phyloP scores from a whole-genome alignment of 2,329 filamentous ascomycete species.

The Fusarium sp. region DNA sequence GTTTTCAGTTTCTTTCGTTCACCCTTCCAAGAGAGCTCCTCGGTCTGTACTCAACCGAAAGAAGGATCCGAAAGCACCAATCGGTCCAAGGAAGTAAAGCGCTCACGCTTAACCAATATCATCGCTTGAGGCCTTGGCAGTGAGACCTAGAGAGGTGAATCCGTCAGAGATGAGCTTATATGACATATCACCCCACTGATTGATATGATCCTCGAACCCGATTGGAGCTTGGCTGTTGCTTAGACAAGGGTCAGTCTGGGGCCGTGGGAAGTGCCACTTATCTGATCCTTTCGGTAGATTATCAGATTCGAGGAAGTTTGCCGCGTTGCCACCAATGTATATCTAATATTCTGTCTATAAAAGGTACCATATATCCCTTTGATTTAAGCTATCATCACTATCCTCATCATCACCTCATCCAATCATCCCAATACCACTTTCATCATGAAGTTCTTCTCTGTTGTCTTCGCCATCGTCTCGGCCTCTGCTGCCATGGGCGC shows the following conservation, averaged over 20 bases:
- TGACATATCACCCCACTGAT: rapidly evolving
- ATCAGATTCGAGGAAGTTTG: not conserved
- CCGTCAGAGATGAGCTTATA: not conserved
- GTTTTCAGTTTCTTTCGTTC: no score
- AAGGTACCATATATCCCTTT: not conserved
- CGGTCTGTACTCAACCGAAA: no score
- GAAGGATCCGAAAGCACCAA: not conserved
- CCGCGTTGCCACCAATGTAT: not conserved
- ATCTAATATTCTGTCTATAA: rapidly evolving
- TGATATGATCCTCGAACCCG: not conserved
- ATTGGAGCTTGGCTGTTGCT: not conserved
- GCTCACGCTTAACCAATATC: not conserved
- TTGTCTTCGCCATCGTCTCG: not conserved
- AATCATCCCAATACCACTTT: rapidly evolving
- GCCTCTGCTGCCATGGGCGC: not conserved
- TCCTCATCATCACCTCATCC: no score
- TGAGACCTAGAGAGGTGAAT: not conserved
- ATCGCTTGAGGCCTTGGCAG: not conserved
- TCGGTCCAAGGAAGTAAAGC: not conserved
- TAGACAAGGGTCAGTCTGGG: not conserved
- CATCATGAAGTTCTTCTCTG: not conserved
- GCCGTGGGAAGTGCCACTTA: rapidly evolving
- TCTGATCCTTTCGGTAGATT: conserved; percentile 6
- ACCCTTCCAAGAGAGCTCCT: not conserved
- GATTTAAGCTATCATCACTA: rapidly evolving